These are phyloP conservation scores for Amanita molliuscula DNA, from an alignment of 768 basidiomycete species.

Conservation along the genomic window DNA sequence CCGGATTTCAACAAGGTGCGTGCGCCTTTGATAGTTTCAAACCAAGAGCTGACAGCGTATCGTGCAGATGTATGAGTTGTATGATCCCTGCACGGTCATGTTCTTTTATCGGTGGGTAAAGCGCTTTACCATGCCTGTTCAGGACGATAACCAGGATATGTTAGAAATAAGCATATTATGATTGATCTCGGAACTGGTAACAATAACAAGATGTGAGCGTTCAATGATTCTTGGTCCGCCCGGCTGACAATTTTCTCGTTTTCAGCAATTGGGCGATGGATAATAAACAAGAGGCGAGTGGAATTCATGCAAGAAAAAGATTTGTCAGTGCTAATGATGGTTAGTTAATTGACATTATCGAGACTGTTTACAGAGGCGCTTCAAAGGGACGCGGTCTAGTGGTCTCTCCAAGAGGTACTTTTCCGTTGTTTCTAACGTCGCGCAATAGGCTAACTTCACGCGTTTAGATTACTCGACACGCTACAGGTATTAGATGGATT, in stretches of 20 bases:
- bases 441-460: neutral
- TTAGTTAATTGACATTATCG: conserved; percentile 94
- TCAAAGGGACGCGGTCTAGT: conserved; percentile 97
- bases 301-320: neutral
- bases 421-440: neutral
- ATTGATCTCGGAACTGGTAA: conserved; percentile 99
- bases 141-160: neutral
- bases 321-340: neutral
- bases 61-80: conserved; percentile 92
- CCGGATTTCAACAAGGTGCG: conserved; percentile 97
- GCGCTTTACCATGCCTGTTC: neutral
- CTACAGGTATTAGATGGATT: conserved; percentile 25
- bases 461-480: conserved; percentile 31
- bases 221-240: conserved; percentile 6
- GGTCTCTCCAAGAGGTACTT: conserved; percentile 86
- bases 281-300: conserved; percentile 88
- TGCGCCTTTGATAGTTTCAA: neutral
- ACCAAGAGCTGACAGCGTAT: conserved; percentile 1
- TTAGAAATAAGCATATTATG: conserved; percentile 98
- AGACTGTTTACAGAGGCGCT: conserved; percentile 96
- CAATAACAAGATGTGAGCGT: conserved; percentile 92
- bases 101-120: conserved; percentile 86
- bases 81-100: conserved; percentile 96
- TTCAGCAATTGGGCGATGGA: conserved; percentile 97
- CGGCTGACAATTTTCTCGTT: neutral